phyloP scores from a whole-genome alignment of 192 early-diverging fungal species.

The Chytriomyces sp. region DNA sequence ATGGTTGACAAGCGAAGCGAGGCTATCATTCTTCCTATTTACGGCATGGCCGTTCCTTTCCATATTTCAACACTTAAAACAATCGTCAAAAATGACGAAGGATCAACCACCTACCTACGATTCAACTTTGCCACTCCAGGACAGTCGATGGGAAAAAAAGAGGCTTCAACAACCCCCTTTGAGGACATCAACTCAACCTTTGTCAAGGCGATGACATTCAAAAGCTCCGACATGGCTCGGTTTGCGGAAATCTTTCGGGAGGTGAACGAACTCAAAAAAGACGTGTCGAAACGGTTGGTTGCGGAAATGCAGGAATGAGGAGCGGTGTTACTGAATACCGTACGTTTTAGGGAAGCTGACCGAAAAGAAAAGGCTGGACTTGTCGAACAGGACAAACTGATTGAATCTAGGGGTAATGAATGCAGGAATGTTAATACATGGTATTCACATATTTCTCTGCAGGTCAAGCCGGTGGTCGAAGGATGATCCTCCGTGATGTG shows the following conservation, averaged over 20 bases:
- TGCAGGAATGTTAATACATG: background rate
- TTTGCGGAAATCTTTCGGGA: slow-evolving; percentile 85
- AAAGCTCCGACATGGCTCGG: slow-evolving; percentile 79
- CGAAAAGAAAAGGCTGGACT: slow-evolving; percentile 95
- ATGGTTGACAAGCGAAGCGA: slow-evolving; percentile 86
- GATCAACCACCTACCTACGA: slow-evolving; percentile 85
- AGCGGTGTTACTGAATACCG: too few species aligned
- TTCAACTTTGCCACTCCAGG: slow-evolving; percentile 97
- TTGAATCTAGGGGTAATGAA: slow-evolving; percentile 67
- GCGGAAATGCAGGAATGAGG: background rate
- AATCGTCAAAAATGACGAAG: slow-evolving; percentile 92
- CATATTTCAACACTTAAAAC: slow-evolving; percentile 97
- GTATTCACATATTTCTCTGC: background rate
- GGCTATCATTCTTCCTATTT: slow-evolving; percentile 91
- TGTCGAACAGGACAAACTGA: slow-evolving; percentile 89
- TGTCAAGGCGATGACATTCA: slow-evolving; percentile 89
- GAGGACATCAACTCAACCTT: slow-evolving; percentile 89
- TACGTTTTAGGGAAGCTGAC: slow-evolving; percentile 75
- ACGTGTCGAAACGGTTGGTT: slow-evolving; percentile 75
- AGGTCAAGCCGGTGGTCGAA: slow-evolving; percentile 50
- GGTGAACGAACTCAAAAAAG: slow-evolving; percentile 92
- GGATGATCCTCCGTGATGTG: slow-evolving; percentile 83
- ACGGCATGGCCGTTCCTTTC: slow-evolving; percentile 96
- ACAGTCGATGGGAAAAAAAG: slow-evolving; percentile 90
- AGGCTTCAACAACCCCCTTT: slow-evolving; percentile 70